Conservation (phyloP, 129 eudicot species). For the Oenanthe sinensis region DNA sequence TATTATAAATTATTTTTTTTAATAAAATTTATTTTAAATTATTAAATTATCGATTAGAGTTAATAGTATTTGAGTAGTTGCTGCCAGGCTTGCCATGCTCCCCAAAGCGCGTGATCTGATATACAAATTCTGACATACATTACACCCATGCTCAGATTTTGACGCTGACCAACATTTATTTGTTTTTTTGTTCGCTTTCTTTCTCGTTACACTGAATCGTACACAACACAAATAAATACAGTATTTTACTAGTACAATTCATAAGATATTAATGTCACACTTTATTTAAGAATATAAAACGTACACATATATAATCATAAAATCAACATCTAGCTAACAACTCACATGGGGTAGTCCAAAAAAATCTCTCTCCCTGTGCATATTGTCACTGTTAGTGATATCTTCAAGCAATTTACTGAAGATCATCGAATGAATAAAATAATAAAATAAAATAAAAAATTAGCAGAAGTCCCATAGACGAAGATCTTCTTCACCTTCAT, state of each 20-base stretch:
- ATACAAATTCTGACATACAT: not conserved
- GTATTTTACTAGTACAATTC: too few species aligned
- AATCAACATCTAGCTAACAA: slow-evolving; percentile 8
- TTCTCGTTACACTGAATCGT: not conserved
- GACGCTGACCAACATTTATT: not conserved
- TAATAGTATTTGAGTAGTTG: too few species aligned
- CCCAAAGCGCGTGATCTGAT: slow-evolving; percentile 2
- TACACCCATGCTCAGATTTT: not conserved
- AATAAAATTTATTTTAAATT: too few species aligned
- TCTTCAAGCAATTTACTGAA: slow-evolving; percentile 34
- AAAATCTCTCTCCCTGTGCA: slow-evolving; percentile 21
- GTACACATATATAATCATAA: not conserved
- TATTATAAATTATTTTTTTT: too few species aligned
- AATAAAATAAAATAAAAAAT: not conserved
- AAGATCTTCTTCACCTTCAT: slow-evolving; percentile 51
- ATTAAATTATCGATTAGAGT: too few species aligned
- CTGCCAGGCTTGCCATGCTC: too few species aligned
- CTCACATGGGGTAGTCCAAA: slow-evolving; percentile 26
- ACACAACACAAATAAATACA: too few species aligned
- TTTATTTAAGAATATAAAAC: not conserved
- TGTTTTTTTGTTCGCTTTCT: not conserved
- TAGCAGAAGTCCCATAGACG: slow-evolving; percentile 75
- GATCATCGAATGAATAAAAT: slow-evolving; percentile 24
- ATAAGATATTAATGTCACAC: not conserved
- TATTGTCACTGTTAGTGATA: slow-evolving; percentile 34